phyloP scores from a whole-genome alignment of 1,284 basidiomycete species.

The Austropuccinia psidii region DNA sequence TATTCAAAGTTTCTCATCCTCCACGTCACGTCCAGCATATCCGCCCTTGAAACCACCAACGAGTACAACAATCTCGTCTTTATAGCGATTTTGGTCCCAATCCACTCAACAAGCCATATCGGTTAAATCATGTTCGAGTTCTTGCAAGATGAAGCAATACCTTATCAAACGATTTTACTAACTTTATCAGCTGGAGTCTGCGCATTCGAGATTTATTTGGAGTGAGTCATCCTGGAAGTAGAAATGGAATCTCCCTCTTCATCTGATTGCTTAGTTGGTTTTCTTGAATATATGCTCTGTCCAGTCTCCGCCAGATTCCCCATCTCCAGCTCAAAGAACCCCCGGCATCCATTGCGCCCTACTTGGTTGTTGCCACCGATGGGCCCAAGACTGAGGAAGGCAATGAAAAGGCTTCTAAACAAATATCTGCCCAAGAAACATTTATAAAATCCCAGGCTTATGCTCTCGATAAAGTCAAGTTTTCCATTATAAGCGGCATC shows the following conservation, averaged over 20 bases:
- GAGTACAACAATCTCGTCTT: no score
- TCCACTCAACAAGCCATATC: no score
- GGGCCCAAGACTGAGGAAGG: background rate
- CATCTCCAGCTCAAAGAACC: conserved; percentile 70
- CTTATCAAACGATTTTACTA: conserved; percentile 56
- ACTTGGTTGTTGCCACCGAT: conserved; percentile 54
- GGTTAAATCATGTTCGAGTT: conserved; percentile 33
- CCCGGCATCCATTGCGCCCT: conserved; percentile 62
- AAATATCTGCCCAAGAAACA: conserved; percentile 53
- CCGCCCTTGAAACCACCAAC: no score
- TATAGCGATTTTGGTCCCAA: no score
- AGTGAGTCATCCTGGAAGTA: no score
- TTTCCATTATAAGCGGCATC: conserved; percentile 64
- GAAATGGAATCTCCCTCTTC: conserved; percentile 13
- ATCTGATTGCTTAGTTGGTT: background rate
- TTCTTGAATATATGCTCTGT: background rate
- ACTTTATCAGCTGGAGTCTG: conserved; percentile 68
- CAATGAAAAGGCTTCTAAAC: background rate
- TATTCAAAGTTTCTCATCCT: no score
- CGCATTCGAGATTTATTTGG: conserved; percentile 70
- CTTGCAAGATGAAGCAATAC: conserved; percentile 22
- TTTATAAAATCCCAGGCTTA: conserved; percentile 86
- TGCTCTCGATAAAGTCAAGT: conserved; percentile 84
- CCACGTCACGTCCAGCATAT: no score
- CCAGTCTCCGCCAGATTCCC: conserved; percentile 71